Conservation (phyloP, 257 asterid genomes). For the Salvia miltiorrhiza region DNA sequence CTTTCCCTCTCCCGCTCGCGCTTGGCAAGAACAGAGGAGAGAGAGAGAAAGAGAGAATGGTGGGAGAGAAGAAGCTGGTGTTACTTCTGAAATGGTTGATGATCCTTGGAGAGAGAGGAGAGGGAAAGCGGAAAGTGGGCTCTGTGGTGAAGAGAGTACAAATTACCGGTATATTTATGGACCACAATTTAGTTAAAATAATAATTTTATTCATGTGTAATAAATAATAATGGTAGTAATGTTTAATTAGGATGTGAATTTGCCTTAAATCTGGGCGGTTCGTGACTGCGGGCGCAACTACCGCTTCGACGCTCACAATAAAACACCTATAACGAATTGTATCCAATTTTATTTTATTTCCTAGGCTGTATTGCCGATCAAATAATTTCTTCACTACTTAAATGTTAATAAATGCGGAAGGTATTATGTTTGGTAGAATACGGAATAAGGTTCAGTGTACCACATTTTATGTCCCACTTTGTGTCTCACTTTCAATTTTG, state of each 20-base stretch:
- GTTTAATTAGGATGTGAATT: not conserved
- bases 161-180: constrained; percentile 30
- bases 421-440: not conserved
- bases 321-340: constrained; percentile 12
- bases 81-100: constrained; percentile 14
- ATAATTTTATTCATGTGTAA: not conserved
- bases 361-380: not conserved
- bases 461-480: too few relatives aligned
- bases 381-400: not conserved
- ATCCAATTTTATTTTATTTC: not conserved
- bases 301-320: constrained; percentile 19
- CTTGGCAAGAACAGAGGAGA: constrained; percentile 32
- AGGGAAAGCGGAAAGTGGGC: constrained; percentile 26
- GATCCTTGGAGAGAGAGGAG: constrained; percentile 1
- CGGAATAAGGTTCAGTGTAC: too few relatives aligned
- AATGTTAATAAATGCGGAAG: not conserved
- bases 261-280: constrained; percentile 23
- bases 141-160: constrained; percentile 30
- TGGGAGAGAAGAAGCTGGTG: constrained; percentile 16
- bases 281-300: constrained; percentile 24
- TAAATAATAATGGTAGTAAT: not conserved
- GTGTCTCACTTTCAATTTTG: too few relatives aligned
- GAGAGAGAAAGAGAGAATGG: constrained; percentile 13
- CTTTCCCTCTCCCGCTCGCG: constrained; percentile 33
- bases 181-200: not conserved